Percentiles rank a stretch among this genome's conserved stretches.
These are phyloP conservation scores for Argentina anserina DNA, from an alignment of 306 rosid genomes.

Conservation along the genomic window DNA sequence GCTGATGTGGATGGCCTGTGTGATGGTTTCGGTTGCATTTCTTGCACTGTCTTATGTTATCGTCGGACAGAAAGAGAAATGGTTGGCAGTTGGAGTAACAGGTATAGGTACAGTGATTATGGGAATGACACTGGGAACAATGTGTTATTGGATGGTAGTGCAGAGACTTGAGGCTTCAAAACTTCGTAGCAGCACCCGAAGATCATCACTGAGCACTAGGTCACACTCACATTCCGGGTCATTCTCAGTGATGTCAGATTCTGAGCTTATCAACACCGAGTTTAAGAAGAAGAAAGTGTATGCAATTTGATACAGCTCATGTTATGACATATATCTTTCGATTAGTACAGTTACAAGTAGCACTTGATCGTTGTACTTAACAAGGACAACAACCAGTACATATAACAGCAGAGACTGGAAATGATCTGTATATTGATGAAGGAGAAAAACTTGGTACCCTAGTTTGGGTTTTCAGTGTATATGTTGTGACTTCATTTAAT, in stretches of 20 bases:
- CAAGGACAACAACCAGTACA: neutral
- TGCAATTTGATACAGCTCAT: constrained; percentile 45
- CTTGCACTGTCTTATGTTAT: constrained; percentile 70
- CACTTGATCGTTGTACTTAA: neutral
- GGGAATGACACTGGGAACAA: constrained; percentile 69
- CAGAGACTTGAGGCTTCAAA: constrained; percentile 57
- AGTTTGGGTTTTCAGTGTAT: neutral
- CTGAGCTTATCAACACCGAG: constrained; percentile 46
- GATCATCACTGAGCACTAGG: constrained; percentile 51
- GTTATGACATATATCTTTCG: neutral
- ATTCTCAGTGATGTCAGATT: constrained; percentile 49
- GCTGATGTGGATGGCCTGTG: constrained; percentile 83
- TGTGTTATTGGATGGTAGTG: constrained; percentile 64
- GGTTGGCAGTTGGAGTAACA: constrained; percentile 62
- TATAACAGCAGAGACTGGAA: neutral
- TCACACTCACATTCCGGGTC: constrained; percentile 45
- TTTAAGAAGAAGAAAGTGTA: constrained; percentile 55
- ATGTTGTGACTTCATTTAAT: neutral
- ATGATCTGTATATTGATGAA: neutral
- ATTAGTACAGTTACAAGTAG: neutral
- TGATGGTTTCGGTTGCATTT: constrained; percentile 68
- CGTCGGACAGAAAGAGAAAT: constrained; percentile 53
- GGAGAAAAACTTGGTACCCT: neutral
- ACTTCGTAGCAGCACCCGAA: constrained; percentile 47
- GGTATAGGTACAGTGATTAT: constrained; percentile 65